These are phyloP conservation scores for Byssochlamys sp. DNA, from an alignment of 2,329 filamentous ascomycete species.

Conservation along the genomic window DNA sequence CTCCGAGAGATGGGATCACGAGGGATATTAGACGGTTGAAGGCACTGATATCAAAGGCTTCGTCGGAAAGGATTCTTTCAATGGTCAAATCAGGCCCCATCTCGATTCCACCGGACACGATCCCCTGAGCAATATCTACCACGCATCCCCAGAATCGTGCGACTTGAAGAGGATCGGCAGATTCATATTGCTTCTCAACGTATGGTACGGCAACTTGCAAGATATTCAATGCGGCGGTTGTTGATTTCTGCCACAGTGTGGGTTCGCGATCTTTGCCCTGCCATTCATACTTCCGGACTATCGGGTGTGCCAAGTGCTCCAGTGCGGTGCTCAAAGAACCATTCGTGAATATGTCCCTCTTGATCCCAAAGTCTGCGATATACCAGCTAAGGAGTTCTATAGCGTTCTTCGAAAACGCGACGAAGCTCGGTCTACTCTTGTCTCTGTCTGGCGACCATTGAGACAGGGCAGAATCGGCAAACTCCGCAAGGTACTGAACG, in stretches of 20 bases:
- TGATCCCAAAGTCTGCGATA: conserved; percentile 33
- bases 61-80: conserved; percentile 52
- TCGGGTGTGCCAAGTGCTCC: conserved; percentile 57
- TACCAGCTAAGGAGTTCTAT: conserved; percentile 56
- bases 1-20: conserved; percentile 64
- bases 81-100: conserved; percentile 35
- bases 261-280: conserved; percentile 59
- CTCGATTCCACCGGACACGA: conserved; percentile 55
- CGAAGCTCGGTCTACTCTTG: conserved; percentile 61
- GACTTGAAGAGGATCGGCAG: conserved; percentile 27
- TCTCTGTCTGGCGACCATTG: conserved; percentile 28
- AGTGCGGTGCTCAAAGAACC: conserved; percentile 58
- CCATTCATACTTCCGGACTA: conserved; percentile 73
- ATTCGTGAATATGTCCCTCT: conserved; percentile 59
- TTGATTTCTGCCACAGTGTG: conserved; percentile 72
- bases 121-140: conserved; percentile 56
- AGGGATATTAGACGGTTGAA: conserved; percentile 59
- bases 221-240: conserved; percentile 58
- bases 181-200: conserved; percentile 38
- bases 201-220: conserved; percentile 57
- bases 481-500: conserved; percentile 49
- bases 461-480: conserved; percentile 52
- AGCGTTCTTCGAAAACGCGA: conserved; percentile 76
- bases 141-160: conserved; percentile 62
- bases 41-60: conserved; percentile 69